Conservation (phyloP, 768 basidiomycete genomes). For the Tylopilus felleus region DNA sequence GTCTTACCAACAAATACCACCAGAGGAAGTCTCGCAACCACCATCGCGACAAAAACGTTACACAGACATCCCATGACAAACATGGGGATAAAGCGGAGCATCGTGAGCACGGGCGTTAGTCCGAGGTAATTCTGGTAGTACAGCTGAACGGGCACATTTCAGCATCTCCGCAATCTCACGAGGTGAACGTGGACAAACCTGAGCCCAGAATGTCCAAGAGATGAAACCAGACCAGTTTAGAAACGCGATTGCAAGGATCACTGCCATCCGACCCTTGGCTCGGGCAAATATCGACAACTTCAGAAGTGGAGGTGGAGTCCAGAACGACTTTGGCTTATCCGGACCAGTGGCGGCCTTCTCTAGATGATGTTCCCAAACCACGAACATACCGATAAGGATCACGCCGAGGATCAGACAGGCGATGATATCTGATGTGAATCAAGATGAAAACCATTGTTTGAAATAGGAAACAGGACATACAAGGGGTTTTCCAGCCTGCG, state of each 20-base stretch:
- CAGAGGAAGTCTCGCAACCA: slow-evolving; percentile 53
- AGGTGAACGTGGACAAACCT: slow-evolving; percentile 24
- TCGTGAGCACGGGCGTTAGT: slow-evolving; percentile 55
- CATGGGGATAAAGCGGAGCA: slow-evolving; percentile 71
- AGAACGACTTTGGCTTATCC: slow-evolving; percentile 21
- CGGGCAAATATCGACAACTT: slow-evolving; percentile 59
- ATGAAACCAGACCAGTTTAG: slow-evolving; percentile 59
- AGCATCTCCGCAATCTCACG: not conserved
- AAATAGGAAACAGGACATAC: slow-evolving; percentile 32
- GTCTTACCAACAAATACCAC: slow-evolving; percentile 53
- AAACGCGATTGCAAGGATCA: slow-evolving; percentile 61
- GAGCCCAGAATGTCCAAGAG: slow-evolving; percentile 51
- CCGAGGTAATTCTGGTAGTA: slow-evolving; percentile 68
- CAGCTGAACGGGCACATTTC: slow-evolving; percentile 37
- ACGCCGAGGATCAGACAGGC: slow-evolving; percentile 62
- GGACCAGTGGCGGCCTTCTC: slow-evolving; percentile 33
- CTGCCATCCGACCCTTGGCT: slow-evolving; percentile 59
- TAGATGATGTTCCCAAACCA: slow-evolving; percentile 64
- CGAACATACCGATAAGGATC: slow-evolving; percentile 51
- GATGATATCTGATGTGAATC: slow-evolving; percentile 55
- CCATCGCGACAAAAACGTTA: slow-evolving; percentile 61
- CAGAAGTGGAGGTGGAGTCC: slow-evolving; percentile 62
- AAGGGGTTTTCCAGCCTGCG: slow-evolving; percentile 60
- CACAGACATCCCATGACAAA: slow-evolving; percentile 59
- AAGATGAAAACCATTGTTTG: slow-evolving; percentile 21